Evolutionary conservation across 345 rosid genomes (phyloP).

Genomic region (Ceriops zippeliana): DNA sequence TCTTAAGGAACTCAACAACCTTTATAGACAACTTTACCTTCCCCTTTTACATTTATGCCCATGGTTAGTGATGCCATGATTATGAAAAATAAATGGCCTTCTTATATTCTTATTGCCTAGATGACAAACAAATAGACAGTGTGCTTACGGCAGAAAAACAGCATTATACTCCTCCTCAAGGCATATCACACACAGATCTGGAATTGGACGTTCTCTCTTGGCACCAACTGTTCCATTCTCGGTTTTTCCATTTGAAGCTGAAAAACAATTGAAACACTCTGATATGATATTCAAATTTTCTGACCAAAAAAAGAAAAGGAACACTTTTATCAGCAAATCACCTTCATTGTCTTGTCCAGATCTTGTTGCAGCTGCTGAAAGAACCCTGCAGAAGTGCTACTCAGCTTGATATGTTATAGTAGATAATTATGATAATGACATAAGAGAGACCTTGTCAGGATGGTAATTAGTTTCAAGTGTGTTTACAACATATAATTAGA

Average conservation of each 20-base stretch:
- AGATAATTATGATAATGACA: neutral
- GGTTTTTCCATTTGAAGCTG: constrained; percentile 45
- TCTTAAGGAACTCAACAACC: neutral
- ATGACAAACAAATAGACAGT: neutral
- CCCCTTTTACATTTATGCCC: neutral
- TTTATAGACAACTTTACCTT: neutral
- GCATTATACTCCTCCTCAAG: constrained; percentile 90
- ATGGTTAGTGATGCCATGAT: neutral
- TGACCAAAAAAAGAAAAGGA: neutral
- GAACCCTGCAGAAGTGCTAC: constrained; percentile 56
- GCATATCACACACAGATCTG: constrained; percentile 92
- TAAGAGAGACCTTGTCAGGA: neutral
- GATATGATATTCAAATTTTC: constrained; percentile 7
- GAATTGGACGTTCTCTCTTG: constrained; percentile 60
- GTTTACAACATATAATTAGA: neutral
- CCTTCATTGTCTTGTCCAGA: constrained; percentile 60
- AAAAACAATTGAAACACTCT: constrained; percentile 17
- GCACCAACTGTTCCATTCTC: constrained; percentile 45
- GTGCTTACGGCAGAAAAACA: constrained; percentile 80
- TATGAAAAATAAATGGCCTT: neutral
- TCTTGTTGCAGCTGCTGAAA: constrained; percentile 81
- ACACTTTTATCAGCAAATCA: constrained; percentile 17
- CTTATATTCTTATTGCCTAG: neutral
- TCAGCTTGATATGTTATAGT: constrained; percentile 18
- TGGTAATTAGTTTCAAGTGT: neutral